Conservation (phyloP, 305 asterid species). For the Rubia balearica region DNA sequence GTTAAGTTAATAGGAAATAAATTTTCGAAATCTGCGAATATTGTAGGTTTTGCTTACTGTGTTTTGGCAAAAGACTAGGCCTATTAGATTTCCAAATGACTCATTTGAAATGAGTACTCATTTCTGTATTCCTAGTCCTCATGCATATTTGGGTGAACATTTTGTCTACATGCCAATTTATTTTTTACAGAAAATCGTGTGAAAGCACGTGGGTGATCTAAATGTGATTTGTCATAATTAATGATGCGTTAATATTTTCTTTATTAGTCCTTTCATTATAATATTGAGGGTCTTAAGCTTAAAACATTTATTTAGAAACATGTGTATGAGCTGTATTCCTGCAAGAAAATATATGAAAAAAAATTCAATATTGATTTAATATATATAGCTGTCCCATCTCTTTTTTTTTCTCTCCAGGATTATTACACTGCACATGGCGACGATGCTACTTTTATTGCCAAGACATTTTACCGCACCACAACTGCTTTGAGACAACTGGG, state of each 20-base stretch:
- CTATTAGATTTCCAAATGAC: not conserved
- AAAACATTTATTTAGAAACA: not conserved
- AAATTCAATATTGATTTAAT: not conserved
- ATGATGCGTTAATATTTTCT: not conserved
- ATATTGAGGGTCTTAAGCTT: conserved; percentile 3
- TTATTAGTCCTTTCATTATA: not conserved
- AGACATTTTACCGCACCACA: conserved; percentile 86
- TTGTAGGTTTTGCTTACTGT: not conserved
- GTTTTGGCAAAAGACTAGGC: not conserved
- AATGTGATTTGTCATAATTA: not conserved
- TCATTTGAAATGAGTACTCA: not conserved
- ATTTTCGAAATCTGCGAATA: not conserved
- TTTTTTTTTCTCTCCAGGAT: conserved; percentile 39
- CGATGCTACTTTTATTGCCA: conserved; percentile 77
- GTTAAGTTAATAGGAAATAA: not conserved
- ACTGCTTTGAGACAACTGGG: conserved; percentile 84
- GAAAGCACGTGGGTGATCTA: not conserved
- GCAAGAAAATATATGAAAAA: not conserved
- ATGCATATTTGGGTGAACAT: not conserved
- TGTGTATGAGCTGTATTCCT: not conserved
- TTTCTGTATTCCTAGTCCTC: not conserved
- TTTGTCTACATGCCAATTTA: not conserved
- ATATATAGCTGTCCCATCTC: not conserved
- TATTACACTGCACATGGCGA: conserved; percentile 94
- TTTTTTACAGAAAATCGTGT: not conserved